Evolutionary conservation across 2,329 filamentous ascomycete genomes (phyloP), one percentile per base, ranked within the genome.

Genomic region (Fusarium penzigii): DNA sequence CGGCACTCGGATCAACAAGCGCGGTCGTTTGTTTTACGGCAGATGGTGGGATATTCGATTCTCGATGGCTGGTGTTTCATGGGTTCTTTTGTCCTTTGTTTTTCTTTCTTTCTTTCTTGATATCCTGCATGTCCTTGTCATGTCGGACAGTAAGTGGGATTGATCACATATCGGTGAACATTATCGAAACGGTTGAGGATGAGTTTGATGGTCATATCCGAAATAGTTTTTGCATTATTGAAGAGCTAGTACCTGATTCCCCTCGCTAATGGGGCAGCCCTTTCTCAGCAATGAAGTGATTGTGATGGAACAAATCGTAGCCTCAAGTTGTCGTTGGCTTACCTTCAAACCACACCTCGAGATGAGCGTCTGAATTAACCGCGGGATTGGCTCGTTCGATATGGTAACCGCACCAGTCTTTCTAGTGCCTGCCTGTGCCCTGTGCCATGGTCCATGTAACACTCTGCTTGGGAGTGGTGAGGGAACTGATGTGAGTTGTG

Each of bases 311-410:
- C 48, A 49, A 49, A 53, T 47, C 29, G 29, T 41, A 39, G 48
- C 49, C 52, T 55, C 59, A 48, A 41, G 49, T 46, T n/a, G 42
- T 42, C 46, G 61, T 64, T 65, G 63, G 63, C 48, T 58, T 49
- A 39, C 50, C 51, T 56, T 55, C 20, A 42, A 51, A 44, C 49
- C 40, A 38, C 53, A 38, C 53, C 39, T 46, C 43, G 53, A 61
- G 44, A 63, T 56, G 55, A 63, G 62, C 57, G 59, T 64, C 55
- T 59, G 55, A 41, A 46, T 44, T 38, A 50, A 53, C 41, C 55
- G 39, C 51, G 34, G 61, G 57, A 65, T 65, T 65, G 63, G 63
- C 51, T 44, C 48, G 54, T 42, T 53, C 38, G 11, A 45, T 29
- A 41, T 43, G 29, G 48, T 57, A 46, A 46, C 49, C 50, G 53